Percentiles rank a stretch among this genome's conserved stretches.
These are phyloP conservation scores for Chernovozyma aurita DNA, from an alignment of 1,139 yeast species.

Conservation along the genomic window DNA sequence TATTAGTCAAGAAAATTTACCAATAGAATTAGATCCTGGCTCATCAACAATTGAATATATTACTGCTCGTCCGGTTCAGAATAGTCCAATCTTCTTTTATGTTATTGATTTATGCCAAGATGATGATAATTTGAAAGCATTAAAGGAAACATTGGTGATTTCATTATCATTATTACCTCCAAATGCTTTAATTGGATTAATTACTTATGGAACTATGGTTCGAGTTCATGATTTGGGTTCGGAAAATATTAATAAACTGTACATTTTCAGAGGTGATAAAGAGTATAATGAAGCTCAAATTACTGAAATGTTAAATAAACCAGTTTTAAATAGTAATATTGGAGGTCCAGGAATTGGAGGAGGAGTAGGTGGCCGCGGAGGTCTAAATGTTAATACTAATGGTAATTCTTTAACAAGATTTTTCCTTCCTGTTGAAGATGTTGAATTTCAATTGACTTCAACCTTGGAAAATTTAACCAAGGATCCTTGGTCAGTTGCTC, in stretches of 20 bases:
- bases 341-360: slow-evolving; percentile 16
- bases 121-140: slow-evolving; percentile 82
- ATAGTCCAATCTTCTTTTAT: slow-evolving; percentile 90
- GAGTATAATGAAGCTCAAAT: slow-evolving; percentile 77
- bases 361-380: slow-evolving; percentile 11
- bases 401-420: slow-evolving; percentile 63
- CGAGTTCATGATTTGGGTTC: slow-evolving; percentile 91
- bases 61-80: slow-evolving; percentile 79
- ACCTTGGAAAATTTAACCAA: slow-evolving; percentile 73
- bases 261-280: slow-evolving; percentile 89
- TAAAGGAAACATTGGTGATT: slow-evolving; percentile 81
- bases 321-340: slow-evolving; percentile 29
- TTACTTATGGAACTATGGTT: slow-evolving; percentile 92
- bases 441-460: slow-evolving; percentile 81
- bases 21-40: slow-evolving; percentile 74
- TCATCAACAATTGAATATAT: slow-evolving; percentile 91
- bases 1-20: slow-evolving; percentile 76
- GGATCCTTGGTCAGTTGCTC: slow-evolving; percentile 92
- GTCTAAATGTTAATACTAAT: slow-evolving; percentile 11
- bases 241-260: slow-evolving; percentile 71
- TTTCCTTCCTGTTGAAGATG: slow-evolving; percentile 78
- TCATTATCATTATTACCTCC: slow-evolving; percentile 86
- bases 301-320: slow-evolving; percentile 65
- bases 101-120: slow-evolving; percentile 95
- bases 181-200: slow-evolving; percentile 84